Evolutionary conservation across 371 early-diverging fungal species (phyloP).

Genomic region (Mycotypha africana): DNA sequence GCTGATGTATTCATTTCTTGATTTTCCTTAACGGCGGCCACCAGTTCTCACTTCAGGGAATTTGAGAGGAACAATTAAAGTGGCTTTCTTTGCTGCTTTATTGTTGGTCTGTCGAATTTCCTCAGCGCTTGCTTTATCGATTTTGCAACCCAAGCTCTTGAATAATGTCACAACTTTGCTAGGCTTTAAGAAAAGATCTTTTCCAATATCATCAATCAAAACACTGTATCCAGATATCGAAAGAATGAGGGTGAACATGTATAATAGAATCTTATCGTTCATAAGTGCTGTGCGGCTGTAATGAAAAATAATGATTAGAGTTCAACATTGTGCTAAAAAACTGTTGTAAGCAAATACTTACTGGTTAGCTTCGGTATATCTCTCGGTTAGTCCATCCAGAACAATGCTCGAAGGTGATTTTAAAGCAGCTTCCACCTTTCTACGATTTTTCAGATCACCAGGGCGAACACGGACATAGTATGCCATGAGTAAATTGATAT

Average conservation of each 20-base stretch:
- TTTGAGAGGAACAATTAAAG: constrained; percentile 32
- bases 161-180: constrained; percentile 29
- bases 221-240: constrained; percentile 65
- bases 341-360: no score
- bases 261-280: constrained; percentile 74
- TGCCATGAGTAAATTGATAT: constrained; percentile 69
- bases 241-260: constrained; percentile 68
- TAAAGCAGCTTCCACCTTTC: constrained; percentile 42
- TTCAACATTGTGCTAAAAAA: no score
- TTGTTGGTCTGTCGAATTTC: constrained; percentile 15
- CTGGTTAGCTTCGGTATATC: constrained; percentile 61
- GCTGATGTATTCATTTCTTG: no score
- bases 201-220: constrained; percentile 53
- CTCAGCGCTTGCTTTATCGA: constrained; percentile 35
- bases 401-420: constrained; percentile 56
- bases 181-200: constrained; percentile 59
- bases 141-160: constrained; percentile 53
- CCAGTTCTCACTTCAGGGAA: constrained; percentile 33
- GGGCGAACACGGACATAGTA: constrained; percentile 49
- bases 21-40: constrained; percentile 11
- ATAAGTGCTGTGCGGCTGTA: constrained; percentile 58
- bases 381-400: constrained; percentile 56
- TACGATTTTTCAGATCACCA: constrained; percentile 46
- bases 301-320: neutral
- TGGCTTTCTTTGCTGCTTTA: constrained; percentile 28